Base-by-base conservation (phyloP, 2,329 filamentous ascomycete genomes). In the Orbilia quercus region DNA sequence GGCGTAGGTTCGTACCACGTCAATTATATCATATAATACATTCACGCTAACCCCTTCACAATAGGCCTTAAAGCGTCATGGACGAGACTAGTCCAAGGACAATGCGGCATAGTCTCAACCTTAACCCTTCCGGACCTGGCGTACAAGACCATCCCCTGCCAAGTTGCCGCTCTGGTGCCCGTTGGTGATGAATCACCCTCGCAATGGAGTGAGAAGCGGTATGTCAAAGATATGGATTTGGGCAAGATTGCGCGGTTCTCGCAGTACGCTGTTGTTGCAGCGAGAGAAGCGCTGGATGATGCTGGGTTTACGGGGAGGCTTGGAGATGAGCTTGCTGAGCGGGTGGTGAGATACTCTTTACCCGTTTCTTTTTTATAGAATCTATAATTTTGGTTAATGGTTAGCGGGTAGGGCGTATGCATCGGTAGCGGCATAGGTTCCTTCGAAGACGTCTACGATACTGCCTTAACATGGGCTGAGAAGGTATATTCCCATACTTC, bases 371-470 rank as follows among this genome's bases (percentile, higher is more conserved):
- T 16, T 47, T 25, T 16, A 9, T 11, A 31, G 20, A 57, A 45
- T 47, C 23, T 48, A n/a, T 42, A 25, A 20, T 45, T 50, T 23
- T 34, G n/a, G 16, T 28, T 45, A 14, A 53, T n/a, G 22, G 5
- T 3, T 34, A 48, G 22, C n/a, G 45, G 25, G 14, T 18, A 66
- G 36, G 95, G 95, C 0, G 91, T 99, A 0, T 96, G 94, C 78
- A 84, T 99, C 42, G 95, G 95, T 1, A 98, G 94, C 76, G 95
- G 95, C 1, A 97, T 99, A 77, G 95, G 95, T 14, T 97, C 95
- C 78, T 85, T 99, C 40, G 90, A 96, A 42, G 92, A 96, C 77
- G 88, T 96, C 7, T 97, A 96, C 81, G 85, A 89, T 74, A 96
- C 92, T 1, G 91, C 91, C 65, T 78, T 96, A 54, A 87, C 87